Evolutionary conservation across 2,329 filamentous ascomycete species (phyloP).

Genomic region (Phialocephala subalpina): DNA sequence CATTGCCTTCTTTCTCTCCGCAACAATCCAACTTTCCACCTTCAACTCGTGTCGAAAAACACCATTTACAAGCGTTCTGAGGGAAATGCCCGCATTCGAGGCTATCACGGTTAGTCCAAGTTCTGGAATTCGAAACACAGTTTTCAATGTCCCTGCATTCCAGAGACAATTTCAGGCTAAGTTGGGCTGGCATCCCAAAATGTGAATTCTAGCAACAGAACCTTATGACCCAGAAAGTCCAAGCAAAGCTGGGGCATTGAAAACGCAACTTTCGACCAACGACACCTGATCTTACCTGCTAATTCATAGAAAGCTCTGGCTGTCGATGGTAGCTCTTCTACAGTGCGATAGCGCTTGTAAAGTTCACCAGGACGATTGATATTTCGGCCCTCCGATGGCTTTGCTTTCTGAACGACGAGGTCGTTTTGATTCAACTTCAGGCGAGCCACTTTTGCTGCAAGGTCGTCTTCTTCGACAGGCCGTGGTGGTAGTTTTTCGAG

Average conservation of each 20-base stretch:
- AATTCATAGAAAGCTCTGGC: slow-evolving; percentile 53
- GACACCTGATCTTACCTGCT: slow-evolving; percentile 49
- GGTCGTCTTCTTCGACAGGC: slow-evolving; percentile 37
- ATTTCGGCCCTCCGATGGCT: slow-evolving; percentile 30
- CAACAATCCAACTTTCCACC: slow-evolving; percentile 40
- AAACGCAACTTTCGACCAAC: neutral
- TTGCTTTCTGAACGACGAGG: slow-evolving; percentile 39
- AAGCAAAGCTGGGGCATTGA: neutral
- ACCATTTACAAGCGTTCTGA: slow-evolving; percentile 36
- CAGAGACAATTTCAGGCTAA: no score
- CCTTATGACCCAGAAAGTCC: no score
- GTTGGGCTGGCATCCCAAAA: no score
- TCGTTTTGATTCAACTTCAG: slow-evolving; percentile 38
- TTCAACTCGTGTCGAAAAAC: slow-evolving; percentile 41
- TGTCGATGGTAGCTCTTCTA: slow-evolving; percentile 51
- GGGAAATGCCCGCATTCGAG: slow-evolving; percentile 35
- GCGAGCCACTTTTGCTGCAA: slow-evolving; percentile 30
- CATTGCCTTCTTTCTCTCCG: slow-evolving; percentile 30
- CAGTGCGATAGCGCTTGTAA: slow-evolving; percentile 47
- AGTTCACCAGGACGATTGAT: slow-evolving; percentile 45
- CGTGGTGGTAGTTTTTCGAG: slow-evolving; percentile 35
- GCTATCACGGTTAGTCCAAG: slow-evolving; percentile 32
- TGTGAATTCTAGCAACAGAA: no score
- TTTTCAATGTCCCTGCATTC: no score
- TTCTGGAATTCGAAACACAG: no score